A percentile compares a stretch with the other conserved stretches of the same genome.
Conservation (phyloP, 768 basidiomycete genomes). For the Phylloporus rhodoxanthus region DNA sequence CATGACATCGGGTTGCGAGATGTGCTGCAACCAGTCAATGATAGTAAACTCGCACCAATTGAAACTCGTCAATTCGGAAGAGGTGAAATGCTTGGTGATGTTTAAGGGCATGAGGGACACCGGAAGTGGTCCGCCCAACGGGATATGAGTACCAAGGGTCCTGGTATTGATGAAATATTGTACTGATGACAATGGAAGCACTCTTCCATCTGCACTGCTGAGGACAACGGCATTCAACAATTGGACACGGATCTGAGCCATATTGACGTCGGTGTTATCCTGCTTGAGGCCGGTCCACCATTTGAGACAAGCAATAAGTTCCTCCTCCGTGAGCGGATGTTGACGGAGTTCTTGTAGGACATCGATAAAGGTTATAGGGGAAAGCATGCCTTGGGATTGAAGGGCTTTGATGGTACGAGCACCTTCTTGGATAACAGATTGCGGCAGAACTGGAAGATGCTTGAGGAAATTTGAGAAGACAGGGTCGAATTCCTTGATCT, state of each 20-base stretch:
- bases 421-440: conserved; percentile 50
- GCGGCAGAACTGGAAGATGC: conserved; percentile 67
- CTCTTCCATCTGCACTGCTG: conserved; percentile 40
- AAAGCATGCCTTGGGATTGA: conserved; percentile 58
- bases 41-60: conserved; percentile 77
- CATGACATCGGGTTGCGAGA: conserved; percentile 45
- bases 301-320: conserved; percentile 75
- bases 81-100: conserved; percentile 55
- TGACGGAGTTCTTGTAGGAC: conserved; percentile 71
- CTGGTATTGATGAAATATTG: conserved; percentile 66
- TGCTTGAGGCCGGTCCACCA: conserved; percentile 68
- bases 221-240: conserved; percentile 72
- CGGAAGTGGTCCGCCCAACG: conserved; percentile 74
- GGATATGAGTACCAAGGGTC: conserved; percentile 51
- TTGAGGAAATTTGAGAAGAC: conserved; percentile 72
- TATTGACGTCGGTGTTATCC: conserved; percentile 31
- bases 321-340: conserved; percentile 62
- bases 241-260: conserved; percentile 46
- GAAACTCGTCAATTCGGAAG: conserved; percentile 52
- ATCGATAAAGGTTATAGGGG: conserved; percentile 73
- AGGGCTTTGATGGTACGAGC: conserved; percentile 56
- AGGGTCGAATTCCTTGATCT: conserved; percentile 70
- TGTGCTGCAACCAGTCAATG: conserved; percentile 66
- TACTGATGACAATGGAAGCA: conserved; percentile 66
- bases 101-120: conserved; percentile 61